phyloP scores from a whole-genome alignment of 768 basidiomycete genomes.

The Ramaria sp. region DNA sequence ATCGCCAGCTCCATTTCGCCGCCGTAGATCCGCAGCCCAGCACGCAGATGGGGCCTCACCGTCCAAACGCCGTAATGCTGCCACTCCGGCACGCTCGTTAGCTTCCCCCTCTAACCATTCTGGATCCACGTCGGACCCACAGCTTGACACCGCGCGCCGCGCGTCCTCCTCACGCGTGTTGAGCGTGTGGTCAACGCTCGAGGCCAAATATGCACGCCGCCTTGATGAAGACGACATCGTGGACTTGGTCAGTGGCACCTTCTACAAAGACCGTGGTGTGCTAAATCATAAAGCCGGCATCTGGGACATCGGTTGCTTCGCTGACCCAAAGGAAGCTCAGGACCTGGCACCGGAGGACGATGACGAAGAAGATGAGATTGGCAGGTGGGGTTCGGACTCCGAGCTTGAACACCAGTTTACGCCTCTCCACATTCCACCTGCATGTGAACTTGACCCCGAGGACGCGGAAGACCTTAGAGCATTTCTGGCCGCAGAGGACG shows the following conservation, averaged over 20 bases:
- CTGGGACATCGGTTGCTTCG: slow-evolving; percentile 44
- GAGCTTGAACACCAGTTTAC: slow-evolving; percentile 9
- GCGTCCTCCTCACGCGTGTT: slow-evolving; percentile 47
- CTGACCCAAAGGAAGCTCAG: slow-evolving; percentile 20
- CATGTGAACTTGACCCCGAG: slow-evolving; percentile 30
- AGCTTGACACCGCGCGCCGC: slow-evolving; percentile 44
- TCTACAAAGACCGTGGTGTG: slow-evolving; percentile 65
- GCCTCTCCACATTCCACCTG: slow-evolving; percentile 28
- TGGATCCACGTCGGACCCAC: not conserved
- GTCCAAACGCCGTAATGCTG: not conserved
- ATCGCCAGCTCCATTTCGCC: not conserved
- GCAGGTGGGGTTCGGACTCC: slow-evolving; percentile 19
- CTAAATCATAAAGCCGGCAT: slow-evolving; percentile 32
- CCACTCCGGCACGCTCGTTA: not conserved
- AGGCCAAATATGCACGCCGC: slow-evolving; percentile 51
- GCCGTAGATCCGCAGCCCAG: not conserved
- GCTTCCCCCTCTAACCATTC: not conserved
- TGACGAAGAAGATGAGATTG: slow-evolving; percentile 14
- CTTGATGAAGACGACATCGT: slow-evolving; percentile 76
- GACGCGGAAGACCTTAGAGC: slow-evolving; percentile 55
- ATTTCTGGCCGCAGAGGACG: slow-evolving; percentile 54
- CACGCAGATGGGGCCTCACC: not conserved
- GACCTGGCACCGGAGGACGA: slow-evolving; percentile 1
- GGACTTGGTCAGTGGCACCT: slow-evolving; percentile 47
- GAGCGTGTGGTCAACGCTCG: slow-evolving; percentile 57